A percentile compares a stretch with the other conserved stretches of the same genome.
Conservation (phyloP, 176 grass and related monocot species). For the Triticum turgidum region DNA sequence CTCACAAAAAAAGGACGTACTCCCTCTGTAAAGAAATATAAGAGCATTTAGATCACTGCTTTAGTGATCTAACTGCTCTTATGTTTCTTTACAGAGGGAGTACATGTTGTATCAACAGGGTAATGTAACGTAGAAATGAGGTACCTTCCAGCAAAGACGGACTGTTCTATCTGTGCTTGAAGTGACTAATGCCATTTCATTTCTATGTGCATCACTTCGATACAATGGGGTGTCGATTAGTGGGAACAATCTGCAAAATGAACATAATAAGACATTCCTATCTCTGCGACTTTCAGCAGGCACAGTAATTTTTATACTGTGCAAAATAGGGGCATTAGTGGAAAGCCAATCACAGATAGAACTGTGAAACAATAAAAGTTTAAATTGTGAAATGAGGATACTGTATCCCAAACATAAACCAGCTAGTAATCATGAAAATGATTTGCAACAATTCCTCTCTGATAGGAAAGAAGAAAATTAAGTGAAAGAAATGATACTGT, state of each 20-base stretch:
- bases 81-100: too few species aligned
- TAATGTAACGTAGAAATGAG: conserved; percentile 11
- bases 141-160: conserved; percentile 86
- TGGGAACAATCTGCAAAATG: conserved; percentile 64
- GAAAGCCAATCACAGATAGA: background rate
- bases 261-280: conserved; percentile 2
- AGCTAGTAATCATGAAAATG: background rate
- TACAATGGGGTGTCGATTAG: conserved; percentile 62
- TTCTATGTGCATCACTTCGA: conserved; percentile 54
- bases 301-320: background rate
- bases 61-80: too few species aligned
- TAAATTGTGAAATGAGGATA: conserved; percentile 1
- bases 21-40: too few species aligned
- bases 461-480: background rate
- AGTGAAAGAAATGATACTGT: background rate
- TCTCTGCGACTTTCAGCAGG: background rate
- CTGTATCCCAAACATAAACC: conserved; percentile 8
- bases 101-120: background rate
- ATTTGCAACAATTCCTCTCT: background rate
- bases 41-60: too few species aligned
- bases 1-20: background rate
- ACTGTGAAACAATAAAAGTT: background rate
- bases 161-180: conserved; percentile 90
- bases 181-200: conserved; percentile 73
- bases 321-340: background rate